Evolutionary conservation across 2,329 filamentous ascomycete genomes (phyloP).

Genomic region (Ophiosphaerella herpotricha): DNA sequence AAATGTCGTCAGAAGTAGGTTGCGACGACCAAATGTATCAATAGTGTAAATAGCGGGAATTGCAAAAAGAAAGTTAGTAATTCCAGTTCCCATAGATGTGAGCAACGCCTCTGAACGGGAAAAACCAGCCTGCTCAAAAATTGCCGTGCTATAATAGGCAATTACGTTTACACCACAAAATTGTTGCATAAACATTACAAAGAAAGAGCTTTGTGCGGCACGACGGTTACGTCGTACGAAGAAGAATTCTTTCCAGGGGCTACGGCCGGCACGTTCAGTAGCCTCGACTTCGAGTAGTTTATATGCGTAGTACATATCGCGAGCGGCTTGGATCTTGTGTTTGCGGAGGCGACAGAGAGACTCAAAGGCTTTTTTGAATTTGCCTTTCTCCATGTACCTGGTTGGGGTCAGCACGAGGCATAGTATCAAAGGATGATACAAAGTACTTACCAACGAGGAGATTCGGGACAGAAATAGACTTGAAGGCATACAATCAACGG

Average conservation of each 20-base stretch:
- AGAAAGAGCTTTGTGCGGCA: conserved; percentile 38
- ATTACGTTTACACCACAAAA: conserved; percentile 32
- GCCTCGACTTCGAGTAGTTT: conserved; percentile 44
- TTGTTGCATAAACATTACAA: conserved; percentile 45
- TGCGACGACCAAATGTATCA: conserved; percentile 51
- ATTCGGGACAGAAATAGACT: conserved; percentile 39
- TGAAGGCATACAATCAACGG: conserved; percentile 37
- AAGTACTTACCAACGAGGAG: conserved; percentile 29
- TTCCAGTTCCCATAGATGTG: conserved; percentile 51
- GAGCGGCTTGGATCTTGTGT: conserved; percentile 58
- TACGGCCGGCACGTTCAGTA: conserved; percentile 39
- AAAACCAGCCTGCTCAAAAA: conserved; percentile 43
- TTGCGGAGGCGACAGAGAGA: conserved; percentile 58
- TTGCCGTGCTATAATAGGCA: conserved; percentile 34
- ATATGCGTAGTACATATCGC: conserved; percentile 59
- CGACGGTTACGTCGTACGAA: conserved; percentile 39
- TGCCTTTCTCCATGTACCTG: conserved; percentile 43
- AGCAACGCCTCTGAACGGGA: conserved; percentile 42
- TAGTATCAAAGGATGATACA: background rate
- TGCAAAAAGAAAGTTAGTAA: conserved; percentile 53
- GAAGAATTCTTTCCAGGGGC: conserved; percentile 40
- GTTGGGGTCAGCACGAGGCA: background rate
- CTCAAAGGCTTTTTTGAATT: conserved; percentile 37
- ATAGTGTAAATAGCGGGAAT: conserved; percentile 52
- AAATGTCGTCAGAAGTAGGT: conserved; percentile 52